Evolutionary conservation across 1,284 basidiomycete genomes (phyloP), one percentile per base, ranked within the genome.

Genomic region (Leccinum subfulvum): DNA sequence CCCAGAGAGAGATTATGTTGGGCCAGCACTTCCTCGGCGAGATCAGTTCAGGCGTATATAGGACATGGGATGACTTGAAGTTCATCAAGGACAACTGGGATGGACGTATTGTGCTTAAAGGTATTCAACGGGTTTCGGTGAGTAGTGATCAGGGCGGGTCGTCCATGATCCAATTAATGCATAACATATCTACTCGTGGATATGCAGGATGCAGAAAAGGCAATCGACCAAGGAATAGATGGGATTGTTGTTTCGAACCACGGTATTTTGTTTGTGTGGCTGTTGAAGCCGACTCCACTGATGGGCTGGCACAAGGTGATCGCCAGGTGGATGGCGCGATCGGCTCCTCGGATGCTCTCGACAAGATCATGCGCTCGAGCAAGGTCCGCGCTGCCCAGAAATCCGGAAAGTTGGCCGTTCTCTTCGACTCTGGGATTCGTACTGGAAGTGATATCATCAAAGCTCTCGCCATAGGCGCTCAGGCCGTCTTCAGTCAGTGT

Each of bases 191-290:
- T 49, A 9, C 16, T 2, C 28, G 8, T 23, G 21, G 26, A 3
- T 21, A 9, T 14, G 10, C 64, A 90, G 80, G 92, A 94, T 69
- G 91, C 91, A 6, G 84, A 87, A 67, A 83, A 81, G 64, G 90
- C 89, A 1, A 74, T 91, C n/a, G 83, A 88, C n/a, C 71, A 81
- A 8, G 86, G 85, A 1, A 81, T 87, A 6, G 84, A 94, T 63
- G 92, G 91, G 1, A 90, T 95, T 63, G 76, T 94, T 18, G 89
- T 94, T 8, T 91, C 88, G 9, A 95, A 95, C 70, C 93, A 95
- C 68, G 92, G 88, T 87, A 26, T 13, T 35, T 41, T 44, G 7
- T 16, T 16, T n/a, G 56, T 51, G 75, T 23, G 3, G 28, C 3
- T 52, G 37, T 33, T 4, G 14, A 7, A 13, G 11, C 9, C 14